Evolutionary conservation across 1,284 basidiomycete species (phyloP), one percentile per base, ranked within the genome.

Genomic region (Leccinum fuscescens): DNA sequence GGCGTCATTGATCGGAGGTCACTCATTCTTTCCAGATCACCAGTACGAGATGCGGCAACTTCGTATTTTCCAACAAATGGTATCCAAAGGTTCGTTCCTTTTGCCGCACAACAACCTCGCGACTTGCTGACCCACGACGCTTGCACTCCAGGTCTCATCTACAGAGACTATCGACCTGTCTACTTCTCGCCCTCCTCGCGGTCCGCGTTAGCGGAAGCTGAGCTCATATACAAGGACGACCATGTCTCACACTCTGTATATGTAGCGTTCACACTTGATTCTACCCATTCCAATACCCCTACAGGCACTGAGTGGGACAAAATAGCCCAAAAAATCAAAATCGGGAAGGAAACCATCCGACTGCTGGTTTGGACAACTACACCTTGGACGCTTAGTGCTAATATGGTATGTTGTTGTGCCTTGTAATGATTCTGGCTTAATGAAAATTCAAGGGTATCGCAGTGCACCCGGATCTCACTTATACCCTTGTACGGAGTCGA

Each of bases 301-400:
- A 35, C 70, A 64, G 67, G 64, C 35, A 50, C 66, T 29, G 37
- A 37, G 46, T 37, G 56, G 27, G 52, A 22, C 48, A 58, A 58
- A 15, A 55, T 68, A n/a, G 62, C 71, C 17, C 69, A 69, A 46
- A 52, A 29, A 29, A 29, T 29, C 7, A 5, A 66, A 15, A 50
- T 72, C 12, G 57, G 68, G 6, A 56, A 64, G 6, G 66, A 72
- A 15, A 29, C 54, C 11, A 74, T 90, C 3, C 81, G 83, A 17
- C 67, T 96, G 8, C 78, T 95, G 33, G 90, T 98, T n/a, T 99
- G 97, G 97, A 99, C 96, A 1, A 99, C 97, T 0, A 99, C 96
- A 0, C 94, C 97, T 0, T 99, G 96, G 96, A 98, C 94, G 6
- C 78, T 99, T 52, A 93, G 93, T 1, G 93, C 94, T 1, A 99